phyloP scores from a whole-genome alignment of 192 early-diverging fungal species.

The Pilobolus umbonatus region DNA sequence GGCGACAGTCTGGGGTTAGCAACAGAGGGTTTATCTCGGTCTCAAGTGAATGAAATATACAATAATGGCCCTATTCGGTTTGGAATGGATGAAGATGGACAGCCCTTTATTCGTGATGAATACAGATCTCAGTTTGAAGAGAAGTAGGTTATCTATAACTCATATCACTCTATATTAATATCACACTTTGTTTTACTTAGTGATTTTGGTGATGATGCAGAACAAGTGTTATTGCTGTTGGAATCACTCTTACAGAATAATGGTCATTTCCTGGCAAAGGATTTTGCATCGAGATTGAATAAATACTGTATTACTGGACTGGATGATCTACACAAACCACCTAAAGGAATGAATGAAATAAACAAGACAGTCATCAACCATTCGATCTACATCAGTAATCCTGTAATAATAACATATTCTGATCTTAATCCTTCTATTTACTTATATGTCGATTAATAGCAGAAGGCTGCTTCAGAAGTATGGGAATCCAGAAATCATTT shows the following conservation, averaged over 20 bases:
- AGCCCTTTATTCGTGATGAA: constrained; percentile 23
- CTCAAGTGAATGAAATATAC: constrained; percentile 39
- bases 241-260: constrained; percentile 44
- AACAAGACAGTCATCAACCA: constrained; percentile 42
- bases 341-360: constrained; percentile 51
- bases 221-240: constrained; percentile 55
- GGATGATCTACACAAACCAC: constrained; percentile 47
- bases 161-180: background rate
- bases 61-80: constrained; percentile 56
- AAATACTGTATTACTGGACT: constrained; percentile 52
- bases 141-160: constrained; percentile 24
- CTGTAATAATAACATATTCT: constrained; percentile 22
- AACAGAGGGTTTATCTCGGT: constrained; percentile 56
- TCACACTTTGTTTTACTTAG: constrained; percentile 8
- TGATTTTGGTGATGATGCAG: constrained; percentile 48
- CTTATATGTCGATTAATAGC: constrained; percentile 1
- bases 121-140: constrained; percentile 30
- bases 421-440: background rate
- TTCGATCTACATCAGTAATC: constrained; percentile 42
- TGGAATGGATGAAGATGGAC: constrained; percentile 40
- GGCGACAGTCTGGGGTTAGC: constrained; percentile 62
- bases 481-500: constrained; percentile 28
- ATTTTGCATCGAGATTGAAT: constrained; percentile 47
- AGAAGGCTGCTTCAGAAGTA: constrained; percentile 35
- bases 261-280: constrained; percentile 42